Evolutionary conservation across 495 filamentous ascomycete species (phyloP), one percentile per base, ranked within the genome.

Genomic region (Penicillium egyptiacum): DNA sequence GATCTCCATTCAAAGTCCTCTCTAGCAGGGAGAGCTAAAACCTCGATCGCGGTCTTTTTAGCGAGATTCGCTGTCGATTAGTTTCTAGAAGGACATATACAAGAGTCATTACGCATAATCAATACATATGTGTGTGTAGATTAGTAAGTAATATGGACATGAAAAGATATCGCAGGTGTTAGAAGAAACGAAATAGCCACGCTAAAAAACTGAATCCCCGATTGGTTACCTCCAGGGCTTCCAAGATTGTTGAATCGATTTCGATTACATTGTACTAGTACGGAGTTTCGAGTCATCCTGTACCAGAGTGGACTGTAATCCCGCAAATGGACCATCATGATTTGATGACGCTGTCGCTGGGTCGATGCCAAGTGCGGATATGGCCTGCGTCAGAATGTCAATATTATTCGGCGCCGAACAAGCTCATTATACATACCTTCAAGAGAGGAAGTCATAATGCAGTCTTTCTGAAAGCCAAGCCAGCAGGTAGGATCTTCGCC

Each of bases 381-480:
- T 96, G 92, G 17, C 92, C 92, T 92, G 55, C 56, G 33, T 30
- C 56, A 35, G 42, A 50, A 28, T 45, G 55, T 55, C 22, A 55
- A 43, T 33, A 19, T 7, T 6, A 22, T 2, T 23, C n/a, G 12
- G 25, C 1, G 11, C 6, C 25, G 1, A 35, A 2, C 26, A n/a
- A 30, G 2, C 30, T 46, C 12, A 3, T 37, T 9, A 14, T 46
- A 71, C 83, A 70, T 74, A 94, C 91, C 92, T 73, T 85, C 85
- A 61, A 87, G 85, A 66, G 92, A 97, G 55, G 89, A 88, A n/a
- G 91, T 96, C 63, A 97, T 84, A 42, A 98, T 92, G 26, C 86
- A 87, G 65, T 96, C 86, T 70, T 96, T 88, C 58, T 91, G 90
- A 65, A 98, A 98, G 11, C 86, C 87, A 17, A 98, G 66, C 89